These are phyloP conservation scores for Candida sanyaensis DNA, from an alignment of 1,139 yeast species.

Conservation along the genomic window DNA sequence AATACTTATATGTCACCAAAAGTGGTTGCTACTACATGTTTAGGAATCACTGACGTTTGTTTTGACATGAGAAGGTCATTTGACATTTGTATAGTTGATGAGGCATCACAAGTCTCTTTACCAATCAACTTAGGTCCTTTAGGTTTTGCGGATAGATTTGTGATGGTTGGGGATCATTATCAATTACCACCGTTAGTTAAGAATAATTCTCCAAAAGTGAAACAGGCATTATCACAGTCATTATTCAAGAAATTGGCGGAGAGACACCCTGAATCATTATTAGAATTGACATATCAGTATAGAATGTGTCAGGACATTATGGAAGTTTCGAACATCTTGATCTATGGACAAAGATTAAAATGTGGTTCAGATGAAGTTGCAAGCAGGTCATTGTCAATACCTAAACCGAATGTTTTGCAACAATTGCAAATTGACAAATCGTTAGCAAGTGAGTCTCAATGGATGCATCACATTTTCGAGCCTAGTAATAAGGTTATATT, in stretches of 20 bases:
- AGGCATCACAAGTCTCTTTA: conserved; percentile 92
- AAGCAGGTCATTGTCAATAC: conserved; percentile 51
- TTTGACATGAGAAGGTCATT: conserved; percentile 59
- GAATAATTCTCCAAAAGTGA: conserved; percentile 54
- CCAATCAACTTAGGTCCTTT: conserved; percentile 92
- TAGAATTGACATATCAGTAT: conserved; percentile 79
- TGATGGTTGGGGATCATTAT: conserved; percentile 92
- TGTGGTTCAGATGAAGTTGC: conserved; percentile 76
- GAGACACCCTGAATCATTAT: conserved; percentile 68
- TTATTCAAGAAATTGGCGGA: conserved; percentile 75
- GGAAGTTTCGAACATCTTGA: conserved; percentile 75
- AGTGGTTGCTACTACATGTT: conserved; percentile 87
- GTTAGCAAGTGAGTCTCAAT: conserved; percentile 17
- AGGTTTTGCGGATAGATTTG: conserved; percentile 71
- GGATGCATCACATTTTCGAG: conserved; percentile 36
- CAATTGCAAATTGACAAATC: neutral
- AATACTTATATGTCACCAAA: conserved; percentile 55
- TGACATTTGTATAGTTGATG: conserved; percentile 94
- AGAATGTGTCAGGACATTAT: conserved; percentile 92
- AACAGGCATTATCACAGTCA: conserved; percentile 72
- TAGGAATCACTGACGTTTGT: conserved; percentile 70
- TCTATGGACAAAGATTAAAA: conserved; percentile 71
- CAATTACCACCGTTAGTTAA: conserved; percentile 87
- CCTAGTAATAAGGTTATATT: conserved; percentile 61
- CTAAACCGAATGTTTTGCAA: conserved; percentile 29